Evolutionary conservation across 1,284 basidiomycete species (phyloP).

Genomic region (Rhodofomes roseus): DNA sequence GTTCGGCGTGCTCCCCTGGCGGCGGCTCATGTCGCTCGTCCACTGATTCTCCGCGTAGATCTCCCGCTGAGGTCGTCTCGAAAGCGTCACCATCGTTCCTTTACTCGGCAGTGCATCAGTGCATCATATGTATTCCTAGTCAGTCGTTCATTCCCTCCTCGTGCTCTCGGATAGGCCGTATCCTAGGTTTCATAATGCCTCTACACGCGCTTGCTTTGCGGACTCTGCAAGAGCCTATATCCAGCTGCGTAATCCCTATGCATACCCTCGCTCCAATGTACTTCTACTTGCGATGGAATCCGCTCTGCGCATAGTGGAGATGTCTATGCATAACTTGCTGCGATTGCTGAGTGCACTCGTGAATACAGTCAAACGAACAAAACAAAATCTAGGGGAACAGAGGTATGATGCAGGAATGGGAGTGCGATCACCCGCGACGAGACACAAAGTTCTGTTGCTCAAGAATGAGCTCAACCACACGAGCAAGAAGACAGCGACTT

Average conservation of each 20-base stretch:
- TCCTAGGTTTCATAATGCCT: neutral
- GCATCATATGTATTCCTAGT: neutral
- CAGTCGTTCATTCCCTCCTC: neutral
- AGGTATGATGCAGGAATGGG: neutral
- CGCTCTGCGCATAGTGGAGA: neutral
- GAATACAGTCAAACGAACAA: neutral
- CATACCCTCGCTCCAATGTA: neutral
- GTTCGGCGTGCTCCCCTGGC: slow-evolving; percentile 18
- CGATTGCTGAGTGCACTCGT: neutral
- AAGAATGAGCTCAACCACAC: neutral
- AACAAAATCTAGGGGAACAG: neutral
- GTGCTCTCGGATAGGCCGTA: neutral
- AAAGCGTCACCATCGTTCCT: neutral
- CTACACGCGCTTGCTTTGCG: neutral
- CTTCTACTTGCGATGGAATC: neutral
- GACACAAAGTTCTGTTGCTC: slow-evolving; percentile 47
- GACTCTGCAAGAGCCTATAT: neutral
- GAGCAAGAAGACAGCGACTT: neutral
- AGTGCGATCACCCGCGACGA: slow-evolving; percentile 41
- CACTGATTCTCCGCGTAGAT: neutral
- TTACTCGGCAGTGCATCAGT: neutral
- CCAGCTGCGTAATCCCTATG: neutral
- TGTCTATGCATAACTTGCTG: neutral
- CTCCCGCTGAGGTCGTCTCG: neutral
- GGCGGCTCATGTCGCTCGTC: neutral